phyloP scores from a whole-genome alignment of 2,329 filamentous ascomycete genomes.

The Alternaria brassicae region DNA sequence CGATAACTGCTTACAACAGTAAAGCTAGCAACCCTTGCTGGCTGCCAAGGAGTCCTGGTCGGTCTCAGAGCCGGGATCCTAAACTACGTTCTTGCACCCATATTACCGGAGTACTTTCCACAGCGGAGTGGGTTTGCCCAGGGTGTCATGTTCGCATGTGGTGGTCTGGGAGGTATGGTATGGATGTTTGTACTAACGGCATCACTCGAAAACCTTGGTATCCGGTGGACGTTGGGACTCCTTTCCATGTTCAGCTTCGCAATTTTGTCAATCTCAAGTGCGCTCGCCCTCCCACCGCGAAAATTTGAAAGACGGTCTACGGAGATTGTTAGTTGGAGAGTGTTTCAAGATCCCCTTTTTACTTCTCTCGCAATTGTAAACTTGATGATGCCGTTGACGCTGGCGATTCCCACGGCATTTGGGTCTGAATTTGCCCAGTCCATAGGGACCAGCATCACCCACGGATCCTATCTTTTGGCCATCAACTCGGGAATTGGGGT shows the following conservation, averaged over 20 bases:
- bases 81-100: conserved; percentile 55
- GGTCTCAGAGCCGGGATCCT: conserved; percentile 56
- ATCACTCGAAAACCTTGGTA: conserved; percentile 54
- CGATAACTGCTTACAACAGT: conserved; percentile 2
- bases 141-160: conserved; percentile 26
- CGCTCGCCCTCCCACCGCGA: conserved; percentile 48
- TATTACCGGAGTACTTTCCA: conserved; percentile 60
- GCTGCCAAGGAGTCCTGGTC: conserved; percentile 55
- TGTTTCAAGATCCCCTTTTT: conserved; percentile 52
- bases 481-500: conserved; percentile 57
- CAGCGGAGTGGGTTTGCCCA: conserved; percentile 52
- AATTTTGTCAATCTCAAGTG: conserved; percentile 49
- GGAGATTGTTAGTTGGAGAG: conserved; percentile 50
- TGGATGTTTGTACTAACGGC: conserved; percentile 41
- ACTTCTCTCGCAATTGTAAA: conserved; percentile 51
- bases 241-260: conserved; percentile 50
- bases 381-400: conserved; percentile 53
- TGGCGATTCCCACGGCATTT: conserved; percentile 58
- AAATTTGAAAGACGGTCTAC: conserved; percentile 47
- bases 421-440: conserved; percentile 57
- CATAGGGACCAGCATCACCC: conserved; percentile 52
- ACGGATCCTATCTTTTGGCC: conserved; percentile 56
- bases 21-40: conserved; percentile 51
- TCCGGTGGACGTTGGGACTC: conserved; percentile 55
- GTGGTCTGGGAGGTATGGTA: conserved; percentile 21